These are phyloP conservation scores for Cynara cardunculus DNA, from an alignment of 129 eudicot species.

Conservation along the genomic window DNA sequence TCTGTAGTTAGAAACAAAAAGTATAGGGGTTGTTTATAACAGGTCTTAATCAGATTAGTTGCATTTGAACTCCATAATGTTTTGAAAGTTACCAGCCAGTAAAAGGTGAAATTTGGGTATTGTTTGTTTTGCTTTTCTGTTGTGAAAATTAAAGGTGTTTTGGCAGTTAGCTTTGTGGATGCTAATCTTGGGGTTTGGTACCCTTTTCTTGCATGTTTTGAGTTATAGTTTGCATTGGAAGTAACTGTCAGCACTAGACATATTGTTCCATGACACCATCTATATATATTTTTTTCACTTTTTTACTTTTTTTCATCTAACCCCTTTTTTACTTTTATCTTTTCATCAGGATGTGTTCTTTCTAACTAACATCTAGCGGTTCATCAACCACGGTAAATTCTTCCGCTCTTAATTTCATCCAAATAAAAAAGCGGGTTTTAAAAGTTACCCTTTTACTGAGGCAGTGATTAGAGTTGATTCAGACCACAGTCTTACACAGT, in stretches of 20 bases:
- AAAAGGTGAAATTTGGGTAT: slow-evolving; percentile 12
- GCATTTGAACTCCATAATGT: not conserved
- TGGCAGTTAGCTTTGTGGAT: slow-evolving; percentile 36
- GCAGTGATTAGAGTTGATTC: not conserved
- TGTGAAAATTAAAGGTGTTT: slow-evolving; percentile 31
- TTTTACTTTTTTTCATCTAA: not conserved
- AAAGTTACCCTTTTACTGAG: not conserved
- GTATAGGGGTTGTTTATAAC: not conserved
- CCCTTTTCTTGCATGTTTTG: slow-evolving; percentile 32
- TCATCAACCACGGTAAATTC: not conserved
- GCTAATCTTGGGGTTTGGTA: slow-evolving; percentile 21
- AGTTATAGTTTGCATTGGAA: slow-evolving; percentile 44
- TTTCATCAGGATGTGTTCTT: not conserved
- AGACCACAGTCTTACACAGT: not conserved
- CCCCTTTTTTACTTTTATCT: not conserved
- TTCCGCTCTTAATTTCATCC: not conserved
- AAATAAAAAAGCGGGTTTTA: not conserved
- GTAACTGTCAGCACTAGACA: slow-evolving; percentile 43
- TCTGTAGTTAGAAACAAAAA: not conserved
- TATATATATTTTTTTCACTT: slow-evolving; percentile 1
- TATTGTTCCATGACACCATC: slow-evolving; percentile 37
- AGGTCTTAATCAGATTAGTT: not conserved
- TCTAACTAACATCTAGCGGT: not conserved
- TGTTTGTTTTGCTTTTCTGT: slow-evolving; percentile 17
- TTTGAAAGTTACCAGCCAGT: slow-evolving; percentile 22